Base-by-base conservation (phyloP, 129 eudicot genomes). In the Oenanthe sinensis region DNA sequence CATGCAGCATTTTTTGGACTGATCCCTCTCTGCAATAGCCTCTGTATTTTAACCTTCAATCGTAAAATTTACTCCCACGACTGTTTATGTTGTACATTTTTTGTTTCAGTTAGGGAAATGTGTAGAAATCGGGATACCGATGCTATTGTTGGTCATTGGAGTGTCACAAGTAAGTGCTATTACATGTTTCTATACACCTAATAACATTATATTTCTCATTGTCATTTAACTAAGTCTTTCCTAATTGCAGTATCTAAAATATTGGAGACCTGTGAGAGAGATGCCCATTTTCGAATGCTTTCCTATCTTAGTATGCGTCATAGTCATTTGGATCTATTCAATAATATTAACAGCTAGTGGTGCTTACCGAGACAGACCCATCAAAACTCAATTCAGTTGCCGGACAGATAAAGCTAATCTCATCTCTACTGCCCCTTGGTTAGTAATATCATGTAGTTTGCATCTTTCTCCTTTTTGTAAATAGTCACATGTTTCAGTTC, bases 381-480 rank as follows among this genome's bases (percentile, higher is more conserved):
- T 16, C 49, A 39, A 19, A 39, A 96, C 99, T 79, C 97, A 96
- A 80, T 17, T 80, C 37, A 96, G 88, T 81, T 96, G 99, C 71
- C 90, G 99, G 75, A 92, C 97, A 39, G 99, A 96, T 79, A 88
- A 82, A 85, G 97, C 99, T 22, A 85, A 92, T 82, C 86, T 95
- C 55, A 89, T 96, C 81, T 87, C 97, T 2, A 87, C 99, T 62
- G 99, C 99, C 70, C 99, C 99, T 83, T 96, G 99, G 99, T 95
- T 75, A 60, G 87, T 80, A 28, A 77, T 8, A 26, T 55, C 14
- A 11, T 14, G 48, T 74, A 49, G 20, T 52, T 19, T 14, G 50
- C 37, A 24, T 33, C 58, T 28, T 39, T 15, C 75, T 33, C 36
- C 36, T 28, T 43, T 54, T 17, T 42, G 54, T 24, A n/a, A 49